Conservation (phyloP, 1,139 yeast species). For the Saccharomyces pastorianus region DNA sequence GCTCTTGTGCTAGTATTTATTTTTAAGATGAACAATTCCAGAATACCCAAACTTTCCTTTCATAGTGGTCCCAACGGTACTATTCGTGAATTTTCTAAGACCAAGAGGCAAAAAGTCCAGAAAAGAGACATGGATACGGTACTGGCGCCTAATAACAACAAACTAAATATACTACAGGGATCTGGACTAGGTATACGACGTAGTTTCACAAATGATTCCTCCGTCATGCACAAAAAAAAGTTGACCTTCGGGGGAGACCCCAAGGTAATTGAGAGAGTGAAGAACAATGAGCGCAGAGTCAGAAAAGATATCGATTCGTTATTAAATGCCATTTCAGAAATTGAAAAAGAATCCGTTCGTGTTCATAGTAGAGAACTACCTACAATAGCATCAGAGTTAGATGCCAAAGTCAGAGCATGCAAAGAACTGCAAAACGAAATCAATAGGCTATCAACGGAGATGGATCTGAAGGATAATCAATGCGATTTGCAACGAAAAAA, state of each 20-base stretch:
- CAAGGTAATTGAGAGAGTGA: slow-evolving; percentile 12
- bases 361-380: slow-evolving; percentile 16
- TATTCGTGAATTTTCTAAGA: not conserved
- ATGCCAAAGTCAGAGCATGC: slow-evolving; percentile 10
- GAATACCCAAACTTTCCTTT: not conserved
- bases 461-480: slow-evolving; percentile 12
- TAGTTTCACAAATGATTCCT: not conserved
- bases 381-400: slow-evolving; percentile 10
- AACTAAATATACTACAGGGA: not conserved
- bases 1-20: not conserved
- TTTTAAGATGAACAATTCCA: not conserved
- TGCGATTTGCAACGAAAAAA: slow-evolving; percentile 13
- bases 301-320: slow-evolving; percentile 23
- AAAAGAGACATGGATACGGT: not conserved
- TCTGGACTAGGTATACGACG: not conserved
- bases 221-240: not conserved
- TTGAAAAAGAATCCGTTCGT: slow-evolving; percentile 19
- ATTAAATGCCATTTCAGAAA: slow-evolving; percentile 21
- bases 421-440: slow-evolving; percentile 15
- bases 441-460: slow-evolving; percentile 9
- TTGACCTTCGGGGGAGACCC: slow-evolving; percentile 11
- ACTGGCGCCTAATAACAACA: not conserved
- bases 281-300: slow-evolving; percentile 20
- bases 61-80: not conserved
- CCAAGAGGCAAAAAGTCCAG: not conserved